Conservation (phyloP, 345 rosid species). For the Bruguiera gymnorhiza region DNA sequence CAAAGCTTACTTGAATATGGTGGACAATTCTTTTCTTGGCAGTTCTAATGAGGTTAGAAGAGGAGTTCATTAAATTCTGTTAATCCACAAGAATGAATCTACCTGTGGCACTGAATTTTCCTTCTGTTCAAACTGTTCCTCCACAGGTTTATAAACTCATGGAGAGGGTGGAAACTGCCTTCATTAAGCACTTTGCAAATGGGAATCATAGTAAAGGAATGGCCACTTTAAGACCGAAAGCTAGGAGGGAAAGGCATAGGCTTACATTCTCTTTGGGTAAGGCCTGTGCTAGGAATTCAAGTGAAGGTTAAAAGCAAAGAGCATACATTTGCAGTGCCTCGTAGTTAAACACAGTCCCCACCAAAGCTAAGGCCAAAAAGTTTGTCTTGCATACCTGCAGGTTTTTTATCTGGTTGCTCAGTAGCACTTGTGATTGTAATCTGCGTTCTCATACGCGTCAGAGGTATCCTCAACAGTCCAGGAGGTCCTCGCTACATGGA, state of each 20-base stretch:
- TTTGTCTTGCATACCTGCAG: constrained; percentile 25
- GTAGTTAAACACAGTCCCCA: too few relatives aligned
- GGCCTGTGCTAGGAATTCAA: neutral
- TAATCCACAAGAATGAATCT: neutral
- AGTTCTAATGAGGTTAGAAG: constrained; percentile 62
- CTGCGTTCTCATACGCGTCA: constrained; percentile 46
- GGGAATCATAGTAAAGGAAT: constrained; percentile 71
- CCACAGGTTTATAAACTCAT: constrained; percentile 57
- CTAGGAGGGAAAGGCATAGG: constrained; percentile 59
- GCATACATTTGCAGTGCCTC: too few relatives aligned
- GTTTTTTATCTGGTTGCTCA: constrained; percentile 61
- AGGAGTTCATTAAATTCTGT: neutral
- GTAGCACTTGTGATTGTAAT: constrained; percentile 56
- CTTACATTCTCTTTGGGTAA: constrained; percentile 64
- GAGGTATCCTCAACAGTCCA: constrained; percentile 40
- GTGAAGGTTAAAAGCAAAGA: too few relatives aligned
- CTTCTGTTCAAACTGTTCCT: neutral
- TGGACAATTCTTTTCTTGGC: constrained; percentile 67
- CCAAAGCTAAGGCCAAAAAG: too few relatives aligned
- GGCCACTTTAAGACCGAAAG: constrained; percentile 51
- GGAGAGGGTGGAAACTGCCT: constrained; percentile 60
- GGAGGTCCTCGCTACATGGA: constrained; percentile 60
- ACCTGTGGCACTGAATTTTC: neutral
- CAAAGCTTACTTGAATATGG: constrained; percentile 58
- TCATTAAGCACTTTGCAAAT: constrained; percentile 67